Evolutionary conservation across 1,139 yeast genomes (phyloP).

Genomic region (Citeromyces hawaiiensis): DNA sequence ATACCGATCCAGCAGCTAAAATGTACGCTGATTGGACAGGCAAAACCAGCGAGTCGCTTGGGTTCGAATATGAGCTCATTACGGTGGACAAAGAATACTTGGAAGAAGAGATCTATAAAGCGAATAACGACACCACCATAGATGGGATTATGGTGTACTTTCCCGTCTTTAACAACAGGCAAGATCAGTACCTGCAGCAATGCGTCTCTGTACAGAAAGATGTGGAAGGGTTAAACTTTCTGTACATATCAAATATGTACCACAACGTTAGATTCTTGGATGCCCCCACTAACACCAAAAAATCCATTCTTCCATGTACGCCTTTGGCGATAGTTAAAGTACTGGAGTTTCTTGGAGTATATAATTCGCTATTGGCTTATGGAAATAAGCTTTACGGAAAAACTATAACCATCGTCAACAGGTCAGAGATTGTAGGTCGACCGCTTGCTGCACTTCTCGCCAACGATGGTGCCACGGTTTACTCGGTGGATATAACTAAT

Average conservation of each 20-base stretch:
- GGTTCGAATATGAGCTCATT: slow-evolving; percentile 72
- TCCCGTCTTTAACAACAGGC: slow-evolving; percentile 92
- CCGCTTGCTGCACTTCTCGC: slow-evolving; percentile 94
- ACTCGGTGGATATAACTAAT: slow-evolving; percentile 78
- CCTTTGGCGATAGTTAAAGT: slow-evolving; percentile 92
- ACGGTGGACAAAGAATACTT: slow-evolving; percentile 63
- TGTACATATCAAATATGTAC: slow-evolving; percentile 86
- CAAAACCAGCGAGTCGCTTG: slow-evolving; percentile 75
- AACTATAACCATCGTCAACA: slow-evolving; percentile 77
- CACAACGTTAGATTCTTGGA: slow-evolving; percentile 84
- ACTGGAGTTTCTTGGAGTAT: slow-evolving; percentile 78
- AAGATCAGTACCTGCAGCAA: slow-evolving; percentile 91
- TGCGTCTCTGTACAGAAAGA: slow-evolving; percentile 79
- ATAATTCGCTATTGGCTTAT: slow-evolving; percentile 66
- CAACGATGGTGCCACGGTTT: slow-evolving; percentile 94
- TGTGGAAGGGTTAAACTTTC: slow-evolving; percentile 88
- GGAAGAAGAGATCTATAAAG: slow-evolving; percentile 71
- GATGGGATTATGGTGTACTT: slow-evolving; percentile 97
- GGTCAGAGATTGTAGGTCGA: slow-evolving; percentile 94
- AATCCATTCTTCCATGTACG: slow-evolving; percentile 90
- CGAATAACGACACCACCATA: slow-evolving; percentile 63
- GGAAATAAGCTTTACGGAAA: slow-evolving; percentile 92
- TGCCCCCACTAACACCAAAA: slow-evolving; percentile 40
- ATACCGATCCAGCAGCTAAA: slow-evolving; percentile 86
- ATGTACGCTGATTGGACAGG: slow-evolving; percentile 96